Evolutionary conservation across 345 rosid genomes (phyloP).

Genomic region (Lepidium aucheri): DNA sequence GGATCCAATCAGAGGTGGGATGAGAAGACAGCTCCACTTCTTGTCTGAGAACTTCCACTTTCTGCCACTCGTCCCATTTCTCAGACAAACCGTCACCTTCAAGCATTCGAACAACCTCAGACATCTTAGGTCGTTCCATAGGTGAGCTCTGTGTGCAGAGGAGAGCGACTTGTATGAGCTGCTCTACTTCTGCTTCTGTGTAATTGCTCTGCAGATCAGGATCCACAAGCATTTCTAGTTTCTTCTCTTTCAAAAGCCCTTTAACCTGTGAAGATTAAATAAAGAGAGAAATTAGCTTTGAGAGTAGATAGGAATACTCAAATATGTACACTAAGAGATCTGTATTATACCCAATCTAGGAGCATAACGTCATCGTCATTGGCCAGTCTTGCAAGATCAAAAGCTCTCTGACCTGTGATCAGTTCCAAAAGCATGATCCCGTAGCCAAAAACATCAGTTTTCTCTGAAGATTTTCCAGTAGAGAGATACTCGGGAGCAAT

Average conservation of each 20-base stretch:
- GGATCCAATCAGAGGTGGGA: slow-evolving; percentile 69
- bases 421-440: slow-evolving; percentile 94
- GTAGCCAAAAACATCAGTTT: slow-evolving; percentile 92
- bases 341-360: slow-evolving; percentile 72
- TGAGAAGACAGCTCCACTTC: slow-evolving; percentile 70
- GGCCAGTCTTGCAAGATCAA: slow-evolving; percentile 92
- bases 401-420: slow-evolving; percentile 91
- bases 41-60: slow-evolving; percentile 77
- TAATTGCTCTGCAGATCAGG: slow-evolving; percentile 78
- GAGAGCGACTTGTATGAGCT: slow-evolving; percentile 82
- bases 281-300: neutral
- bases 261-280: slow-evolving; percentile 46
- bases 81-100: slow-evolving; percentile 88
- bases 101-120: slow-evolving; percentile 90
- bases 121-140: slow-evolving; percentile 86
- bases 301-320: neutral
- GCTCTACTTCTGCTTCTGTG: slow-evolving; percentile 72
- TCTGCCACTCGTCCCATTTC: slow-evolving; percentile 96
- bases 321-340: neutral
- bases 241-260: slow-evolving; percentile 82
- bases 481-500: slow-evolving; percentile 95
- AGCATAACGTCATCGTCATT: slow-evolving; percentile 92
- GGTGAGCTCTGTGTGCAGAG: slow-evolving; percentile 95
- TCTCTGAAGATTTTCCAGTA: slow-evolving; percentile 92
- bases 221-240: slow-evolving; percentile 83